These are phyloP conservation scores for Eleusine indica DNA, from an alignment of 176 grass and related monocot species.

Conservation along the genomic window DNA sequence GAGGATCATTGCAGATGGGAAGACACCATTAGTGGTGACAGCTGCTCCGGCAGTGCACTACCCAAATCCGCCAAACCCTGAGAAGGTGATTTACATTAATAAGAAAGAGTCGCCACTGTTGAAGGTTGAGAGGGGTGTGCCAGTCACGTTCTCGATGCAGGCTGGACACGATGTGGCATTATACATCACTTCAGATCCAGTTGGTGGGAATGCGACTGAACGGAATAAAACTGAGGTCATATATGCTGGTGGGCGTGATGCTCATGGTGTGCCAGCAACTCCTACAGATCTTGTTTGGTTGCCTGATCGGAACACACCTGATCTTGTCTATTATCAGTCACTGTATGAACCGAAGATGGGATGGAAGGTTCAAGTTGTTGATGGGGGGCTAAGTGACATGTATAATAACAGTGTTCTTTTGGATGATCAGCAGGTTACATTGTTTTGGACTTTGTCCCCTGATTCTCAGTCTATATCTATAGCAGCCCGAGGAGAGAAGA, in stretches of 20 bases:
- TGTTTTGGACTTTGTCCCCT: slow-evolving; percentile 70
- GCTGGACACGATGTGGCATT: slow-evolving; percentile 90
- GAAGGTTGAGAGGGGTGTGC: slow-evolving; percentile 91
- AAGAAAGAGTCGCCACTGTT: slow-evolving; percentile 93
- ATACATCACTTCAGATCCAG: slow-evolving; percentile 79
- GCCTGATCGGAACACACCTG: slow-evolving; percentile 91
- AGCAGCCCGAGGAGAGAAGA: slow-evolving; percentile 67
- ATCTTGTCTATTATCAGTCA: slow-evolving; percentile 91
- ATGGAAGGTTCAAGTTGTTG: slow-evolving; percentile 92
- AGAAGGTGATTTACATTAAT: slow-evolving; percentile 93
- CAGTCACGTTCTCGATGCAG: slow-evolving; percentile 86
- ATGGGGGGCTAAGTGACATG: slow-evolving; percentile 90
- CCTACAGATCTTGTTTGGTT: slow-evolving; percentile 80
- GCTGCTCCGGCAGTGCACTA: slow-evolving; percentile 77
- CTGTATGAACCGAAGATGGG: slow-evolving; percentile 86
- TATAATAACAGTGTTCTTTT: slow-evolving; percentile 72
- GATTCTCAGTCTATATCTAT: slow-evolving; percentile 77
- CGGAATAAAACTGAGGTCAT: slow-evolving; percentile 85
- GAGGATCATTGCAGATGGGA: slow-evolving; percentile 69
- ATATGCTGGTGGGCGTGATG: slow-evolving; percentile 84
- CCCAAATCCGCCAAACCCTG: slow-evolving; percentile 88
- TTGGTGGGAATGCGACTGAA: slow-evolving; percentile 88
- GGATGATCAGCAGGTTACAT: slow-evolving; percentile 77
- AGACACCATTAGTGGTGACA: slow-evolving; percentile 75
- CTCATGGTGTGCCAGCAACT: slow-evolving; percentile 84